phyloP scores from a whole-genome alignment of 2,329 filamentous ascomycete genomes.

The Alternaria ethzedia region DNA sequence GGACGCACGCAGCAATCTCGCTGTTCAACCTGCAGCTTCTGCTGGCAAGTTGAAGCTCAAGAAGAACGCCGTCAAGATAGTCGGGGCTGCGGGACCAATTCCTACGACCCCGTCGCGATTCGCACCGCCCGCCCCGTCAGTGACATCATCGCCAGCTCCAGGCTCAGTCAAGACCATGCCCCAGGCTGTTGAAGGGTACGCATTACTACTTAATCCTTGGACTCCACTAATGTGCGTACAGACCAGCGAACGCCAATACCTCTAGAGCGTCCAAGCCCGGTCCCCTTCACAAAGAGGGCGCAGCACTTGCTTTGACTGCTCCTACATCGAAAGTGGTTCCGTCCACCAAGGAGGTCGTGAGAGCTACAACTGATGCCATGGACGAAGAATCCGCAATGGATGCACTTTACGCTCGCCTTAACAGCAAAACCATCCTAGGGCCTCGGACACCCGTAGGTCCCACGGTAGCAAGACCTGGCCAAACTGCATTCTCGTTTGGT shows the following conservation, averaged over 20 bases:
- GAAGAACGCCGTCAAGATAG: slow-evolving; percentile 37
- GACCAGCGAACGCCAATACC: not conserved
- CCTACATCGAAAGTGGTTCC: not conserved
- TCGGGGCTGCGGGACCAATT: slow-evolving; percentile 20
- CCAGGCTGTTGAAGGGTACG: slow-evolving; percentile 23
- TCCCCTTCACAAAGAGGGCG: not conserved
- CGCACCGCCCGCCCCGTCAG: not conserved
- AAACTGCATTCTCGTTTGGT: slow-evolving; percentile 11
- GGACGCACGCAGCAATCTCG: slow-evolving; percentile 23
- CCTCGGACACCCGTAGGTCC: not conserved
- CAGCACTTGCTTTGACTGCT: not conserved
- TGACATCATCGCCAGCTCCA: not conserved
- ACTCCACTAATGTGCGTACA: slow-evolving; percentile 9
- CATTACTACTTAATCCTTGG: not conserved
- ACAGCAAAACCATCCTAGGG: not conserved
- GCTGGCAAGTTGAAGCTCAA: slow-evolving; percentile 31
- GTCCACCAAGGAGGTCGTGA: slow-evolving; percentile 3
- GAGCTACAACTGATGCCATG: not conserved
- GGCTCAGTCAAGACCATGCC: slow-evolving; percentile 9
- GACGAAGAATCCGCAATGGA: slow-evolving; percentile 19
- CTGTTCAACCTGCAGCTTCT: slow-evolving; percentile 28
- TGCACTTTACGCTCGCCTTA: slow-evolving; percentile 28
- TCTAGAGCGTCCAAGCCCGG: not conserved
- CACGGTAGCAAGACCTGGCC: not conserved
- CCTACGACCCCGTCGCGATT: not conserved